Percentiles rank a stretch among this genome's conserved stretches.
Evolutionary conservation across 2,329 filamentous ascomycete genomes (phyloP).

Genomic region (Curvularia verruculosa): DNA sequence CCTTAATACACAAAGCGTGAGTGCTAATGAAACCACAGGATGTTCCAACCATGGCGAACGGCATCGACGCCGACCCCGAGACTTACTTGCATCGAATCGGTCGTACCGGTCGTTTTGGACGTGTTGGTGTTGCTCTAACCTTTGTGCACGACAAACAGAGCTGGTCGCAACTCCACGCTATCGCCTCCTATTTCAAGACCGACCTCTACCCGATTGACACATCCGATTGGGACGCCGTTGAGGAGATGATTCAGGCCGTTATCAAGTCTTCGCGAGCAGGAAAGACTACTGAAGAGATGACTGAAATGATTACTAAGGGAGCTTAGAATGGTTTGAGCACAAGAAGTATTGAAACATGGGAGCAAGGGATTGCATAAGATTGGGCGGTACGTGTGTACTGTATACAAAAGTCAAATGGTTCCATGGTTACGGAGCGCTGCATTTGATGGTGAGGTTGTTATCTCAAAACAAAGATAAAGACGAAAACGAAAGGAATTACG

Average conservation of each 20-base stretch:
- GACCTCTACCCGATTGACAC: conserved; percentile 82
- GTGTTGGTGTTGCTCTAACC: conserved; percentile 92
- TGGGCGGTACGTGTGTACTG: not conserved
- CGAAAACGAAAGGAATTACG: conserved; percentile 11
- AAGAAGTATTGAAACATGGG: not conserved
- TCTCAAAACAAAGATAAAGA: not conserved
- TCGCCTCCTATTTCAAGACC: conserved; percentile 79
- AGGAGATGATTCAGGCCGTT: conserved; percentile 76
- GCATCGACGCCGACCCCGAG: conserved; percentile 76
- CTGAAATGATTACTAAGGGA: conserved; percentile 25
- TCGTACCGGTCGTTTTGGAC: conserved; percentile 93
- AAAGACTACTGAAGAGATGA: conserved; percentile 51
- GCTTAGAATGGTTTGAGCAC: not conserved
- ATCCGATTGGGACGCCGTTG: conserved; percentile 88
- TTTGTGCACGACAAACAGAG: conserved; percentile 89
- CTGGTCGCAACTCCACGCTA: conserved; percentile 78
- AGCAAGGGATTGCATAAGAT: not conserved
- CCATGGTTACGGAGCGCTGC: not conserved
- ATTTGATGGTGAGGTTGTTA: not conserved
- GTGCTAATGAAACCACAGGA: conserved; percentile 54
- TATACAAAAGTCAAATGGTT: not conserved
- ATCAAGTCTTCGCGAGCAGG: conserved; percentile 51
- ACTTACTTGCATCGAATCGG: conserved; percentile 98
- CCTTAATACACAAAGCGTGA: not conserved
- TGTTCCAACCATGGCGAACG: conserved; percentile 62